Conservation (phyloP, 2,329 filamentous ascomycete species). For the Tolypocladium tropicale region DNA sequence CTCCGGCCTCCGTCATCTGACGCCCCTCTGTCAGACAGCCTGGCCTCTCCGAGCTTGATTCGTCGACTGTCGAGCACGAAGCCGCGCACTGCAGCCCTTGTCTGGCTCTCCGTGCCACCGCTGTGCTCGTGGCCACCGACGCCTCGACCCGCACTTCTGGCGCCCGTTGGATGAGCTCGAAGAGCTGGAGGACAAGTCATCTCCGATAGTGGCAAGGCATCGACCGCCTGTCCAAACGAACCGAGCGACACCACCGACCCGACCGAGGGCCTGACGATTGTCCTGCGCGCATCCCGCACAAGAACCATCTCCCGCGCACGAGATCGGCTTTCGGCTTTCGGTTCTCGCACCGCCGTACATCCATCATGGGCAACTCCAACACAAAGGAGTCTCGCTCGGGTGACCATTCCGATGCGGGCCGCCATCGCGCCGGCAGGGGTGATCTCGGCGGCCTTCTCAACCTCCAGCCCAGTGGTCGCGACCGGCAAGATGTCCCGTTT, state of each 20-base stretch:
- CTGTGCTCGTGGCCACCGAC: neutral
- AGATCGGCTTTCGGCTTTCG: neutral
- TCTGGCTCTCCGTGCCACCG: neutral
- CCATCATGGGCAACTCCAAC: constrained; percentile 27
- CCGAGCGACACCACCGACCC: neutral
- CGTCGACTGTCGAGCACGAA: neutral
- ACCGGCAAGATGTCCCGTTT: constrained; percentile 32
- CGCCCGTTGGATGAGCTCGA: neutral
- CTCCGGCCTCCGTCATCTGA: neutral
- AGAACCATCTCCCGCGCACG: neutral
- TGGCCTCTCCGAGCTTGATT: neutral
- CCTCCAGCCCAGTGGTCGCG: constrained; percentile 27
- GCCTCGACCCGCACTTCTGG: neutral
- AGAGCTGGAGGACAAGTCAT: neutral
- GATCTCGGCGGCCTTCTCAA: constrained; percentile 37
- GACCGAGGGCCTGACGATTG: neutral
- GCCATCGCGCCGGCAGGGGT: constrained; percentile 25
- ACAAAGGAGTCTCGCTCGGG: constrained; percentile 26
- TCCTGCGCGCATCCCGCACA: neutral
- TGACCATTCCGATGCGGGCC: constrained; percentile 12
- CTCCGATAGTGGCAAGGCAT: neutral
- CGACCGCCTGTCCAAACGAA: neutral
- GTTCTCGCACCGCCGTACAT: neutral
- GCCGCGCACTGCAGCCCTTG: neutral
- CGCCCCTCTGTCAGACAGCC: neutral